Evolutionary conservation across 306 rosid genomes (phyloP).

Genomic region (Pyrus communis): DNA sequence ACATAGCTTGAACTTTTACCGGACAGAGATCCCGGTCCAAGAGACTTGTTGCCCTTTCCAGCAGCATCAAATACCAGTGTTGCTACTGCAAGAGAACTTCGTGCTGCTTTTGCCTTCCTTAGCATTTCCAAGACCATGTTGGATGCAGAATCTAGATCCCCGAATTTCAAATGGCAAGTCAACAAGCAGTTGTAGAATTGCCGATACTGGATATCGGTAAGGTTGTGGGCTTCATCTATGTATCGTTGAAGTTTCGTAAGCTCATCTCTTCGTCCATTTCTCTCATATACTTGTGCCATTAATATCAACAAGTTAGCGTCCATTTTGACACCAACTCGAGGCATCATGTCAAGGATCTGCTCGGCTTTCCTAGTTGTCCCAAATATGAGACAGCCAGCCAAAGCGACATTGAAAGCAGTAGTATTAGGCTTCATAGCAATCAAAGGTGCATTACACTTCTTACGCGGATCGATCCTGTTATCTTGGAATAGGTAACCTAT

Average conservation of each 20-base stretch:
- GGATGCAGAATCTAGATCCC: conserved; percentile 73
- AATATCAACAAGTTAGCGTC: conserved; percentile 58
- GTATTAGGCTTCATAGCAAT: conserved; percentile 70
- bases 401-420: conserved; percentile 60
- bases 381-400: conserved; percentile 69
- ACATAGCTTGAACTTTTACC: conserved; percentile 9
- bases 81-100: conserved; percentile 53
- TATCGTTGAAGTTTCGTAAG: conserved; percentile 67
- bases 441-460: conserved; percentile 63
- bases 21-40: conserved; percentile 17
- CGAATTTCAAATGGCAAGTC: conserved; percentile 74
- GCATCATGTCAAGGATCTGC: conserved; percentile 82
- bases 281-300: conserved; percentile 68
- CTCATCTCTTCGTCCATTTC: conserved; percentile 74
- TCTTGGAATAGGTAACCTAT: conserved; percentile 79
- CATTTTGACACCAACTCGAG: conserved; percentile 64
- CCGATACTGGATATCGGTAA: conserved; percentile 51
- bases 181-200: conserved; percentile 74
- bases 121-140: conserved; percentile 80
- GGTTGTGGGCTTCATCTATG: conserved; percentile 59
- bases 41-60: conserved; percentile 23
- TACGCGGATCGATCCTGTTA: conserved; percentile 74
- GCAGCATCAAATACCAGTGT: conserved; percentile 28
- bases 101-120: conserved; percentile 63
- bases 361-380: conserved; percentile 74